Evolutionary conservation across 257 asterid species (phyloP), one percentile per base, ranked within the genome.

Genomic region (Solanum stenotomum): DNA sequence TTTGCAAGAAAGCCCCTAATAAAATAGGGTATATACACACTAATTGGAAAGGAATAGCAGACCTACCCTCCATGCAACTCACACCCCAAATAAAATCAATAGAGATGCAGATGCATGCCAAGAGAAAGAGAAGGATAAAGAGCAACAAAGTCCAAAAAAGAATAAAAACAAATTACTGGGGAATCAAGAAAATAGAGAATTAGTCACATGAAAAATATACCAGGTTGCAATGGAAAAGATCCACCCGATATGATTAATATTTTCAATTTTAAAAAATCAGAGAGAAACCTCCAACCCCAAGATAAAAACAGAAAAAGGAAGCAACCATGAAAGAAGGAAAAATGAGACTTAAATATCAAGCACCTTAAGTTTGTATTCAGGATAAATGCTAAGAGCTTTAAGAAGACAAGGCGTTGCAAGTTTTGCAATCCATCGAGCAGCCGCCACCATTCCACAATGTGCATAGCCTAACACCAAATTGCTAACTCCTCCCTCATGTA

Each of bases 361-460:
- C 74, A 95, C 99, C 98, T 95, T 96, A 83, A 97, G 94, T 88
- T 92, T 93, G 91, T 97, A 97, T 86, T 93, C 94, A 3, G 99
- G 99, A 88, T 93, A 89, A 70, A 56, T 89, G 46, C 81, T 77
- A 34, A 97, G 95, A 34, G 98, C 95, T 27, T 92, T 89, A 25
- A 93, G 92, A 87, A 97, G 94, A 89, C 94, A 88, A 89, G 99
- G 98, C 88, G 95, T 94, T 65, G 99, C 95, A 78, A 97, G 98
- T 92, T 96, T 97, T 18, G 99, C 98, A 85, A 96, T 97, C 99
- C 99, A 97, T 56, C 99, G 92, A 88, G 99, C 99, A 72, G 99
- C 99, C 76, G 99, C 99, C 89, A 95, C 99, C 99, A 97, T 97
- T 83, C 99, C 99, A 89, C 99, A 92, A 89, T 97, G 99, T 5